Evolutionary conservation across 345 rosid species (phyloP), one percentile per base, ranked within the genome.

Genomic region (Camelina sativa): DNA sequence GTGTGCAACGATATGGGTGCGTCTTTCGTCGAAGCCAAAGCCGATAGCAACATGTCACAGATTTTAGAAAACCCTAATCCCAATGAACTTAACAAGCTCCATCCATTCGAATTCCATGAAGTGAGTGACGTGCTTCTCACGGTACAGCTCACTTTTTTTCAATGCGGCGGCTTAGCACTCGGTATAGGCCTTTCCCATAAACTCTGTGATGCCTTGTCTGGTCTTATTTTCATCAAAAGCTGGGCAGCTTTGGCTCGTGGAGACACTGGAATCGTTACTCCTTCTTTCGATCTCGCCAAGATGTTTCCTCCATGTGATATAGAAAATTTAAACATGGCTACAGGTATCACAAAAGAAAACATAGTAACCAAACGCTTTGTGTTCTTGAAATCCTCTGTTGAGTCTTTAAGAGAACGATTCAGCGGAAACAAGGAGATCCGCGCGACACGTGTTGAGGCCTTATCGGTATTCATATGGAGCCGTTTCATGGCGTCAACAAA

Each of bases 401-500:
- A 75, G 1, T 56, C 73, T 1, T 73, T 89, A 8, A 67, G 72
- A 37, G 77, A 76, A 8, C 80, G 54, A 63, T 84, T 55, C 15
- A n/a, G 66, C 6, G 56, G 46, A 37, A 58, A 50, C 20, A 40
- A 61, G n/a, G 22, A 46, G 5, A 62, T 43, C 4, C 71, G 53
- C 0, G 76, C 84, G 0, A 77, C 86, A 2, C 78, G 85, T 1
- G 65, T 85, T 12, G 84, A 85, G 41, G 86, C 83, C 20, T 64
- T 84, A 44, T 82, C 86, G 1, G 56, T 70, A 34, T 82, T 85
- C 51, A 77, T 85, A 20, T 85, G 85, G 85, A 80, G 69, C 34
- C 81, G 87, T 5, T 79, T 77, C 60, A 66, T 55, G 64, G 80
- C 83, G n/a, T 69, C 84, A 6, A 72, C 35, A 19, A 71, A 81